These are phyloP conservation scores for Anisodus tanguticus DNA, from an alignment of 257 asterid genomes.

Conservation along the genomic window DNA sequence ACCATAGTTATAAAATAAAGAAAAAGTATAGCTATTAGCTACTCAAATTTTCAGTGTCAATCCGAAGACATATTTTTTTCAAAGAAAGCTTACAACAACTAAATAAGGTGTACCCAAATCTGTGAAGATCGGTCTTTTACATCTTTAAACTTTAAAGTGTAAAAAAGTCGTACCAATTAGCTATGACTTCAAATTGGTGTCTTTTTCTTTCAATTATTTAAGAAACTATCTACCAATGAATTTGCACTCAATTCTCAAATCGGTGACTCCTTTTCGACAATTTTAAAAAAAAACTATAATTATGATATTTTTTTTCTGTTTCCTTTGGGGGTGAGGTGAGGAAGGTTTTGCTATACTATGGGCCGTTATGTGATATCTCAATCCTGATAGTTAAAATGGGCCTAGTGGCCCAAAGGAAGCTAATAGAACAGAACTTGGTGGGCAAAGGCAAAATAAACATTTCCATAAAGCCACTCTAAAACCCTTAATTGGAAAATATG, in stretches of 20 bases:
- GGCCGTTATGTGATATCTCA: neutral
- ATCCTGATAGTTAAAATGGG: neutral
- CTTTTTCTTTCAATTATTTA: neutral
- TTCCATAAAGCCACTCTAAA: neutral
- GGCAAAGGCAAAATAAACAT: neutral
- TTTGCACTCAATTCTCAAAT: neutral
- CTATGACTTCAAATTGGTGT: neutral
- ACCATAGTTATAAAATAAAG: no score
- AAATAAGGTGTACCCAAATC: neutral
- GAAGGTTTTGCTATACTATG: neutral
- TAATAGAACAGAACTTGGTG: neutral
- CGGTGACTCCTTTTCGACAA: neutral
- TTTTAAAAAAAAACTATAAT: no score
- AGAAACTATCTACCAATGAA: no score
- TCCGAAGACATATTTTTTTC: no score
- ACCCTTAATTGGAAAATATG: conserved; percentile 13
- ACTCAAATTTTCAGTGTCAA: no score
- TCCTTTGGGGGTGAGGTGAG: neutral
- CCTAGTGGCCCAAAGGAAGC: neutral
- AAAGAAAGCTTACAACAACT: neutral
- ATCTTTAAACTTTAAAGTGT: neutral
- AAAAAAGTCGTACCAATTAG: neutral
- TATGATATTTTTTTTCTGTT: neutral
- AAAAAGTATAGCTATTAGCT: neutral
- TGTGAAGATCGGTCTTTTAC: neutral